A percentile compares a stretch with the other conserved stretches of the same genome.
Evolutionary conservation across 805 yeast genomes (phyloP).

Genomic region (Ogataea nonfermentans): DNA sequence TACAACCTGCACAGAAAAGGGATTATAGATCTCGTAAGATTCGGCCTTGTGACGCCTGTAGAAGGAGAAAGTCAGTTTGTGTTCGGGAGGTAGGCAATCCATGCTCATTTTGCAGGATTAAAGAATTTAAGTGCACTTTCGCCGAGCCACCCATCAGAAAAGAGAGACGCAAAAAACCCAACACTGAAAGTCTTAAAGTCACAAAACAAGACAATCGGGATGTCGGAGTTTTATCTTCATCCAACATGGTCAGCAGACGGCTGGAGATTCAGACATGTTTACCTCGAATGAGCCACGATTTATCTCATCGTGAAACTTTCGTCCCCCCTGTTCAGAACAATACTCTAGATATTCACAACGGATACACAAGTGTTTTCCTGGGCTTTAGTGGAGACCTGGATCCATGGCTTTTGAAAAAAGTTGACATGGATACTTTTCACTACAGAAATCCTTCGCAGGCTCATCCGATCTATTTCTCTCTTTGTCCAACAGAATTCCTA

Average conservation of each 20-base stretch:
- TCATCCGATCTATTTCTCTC: conserved; percentile 6
- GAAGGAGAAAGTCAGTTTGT: conserved; percentile 10
- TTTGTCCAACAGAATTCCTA: conserved; percentile 11
- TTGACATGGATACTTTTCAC: neutral
- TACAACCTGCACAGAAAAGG: conserved; percentile 1
- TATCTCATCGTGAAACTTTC: neutral
- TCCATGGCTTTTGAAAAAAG: conserved; percentile 11
- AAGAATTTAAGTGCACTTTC: conserved; percentile 7
- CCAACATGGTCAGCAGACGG: neutral
- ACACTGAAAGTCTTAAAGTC: too few species aligned
- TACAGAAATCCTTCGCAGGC: conserved; percentile 4
- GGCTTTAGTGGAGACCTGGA: conserved; percentile 14
- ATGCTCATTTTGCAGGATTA: conserved; percentile 4
- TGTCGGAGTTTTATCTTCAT: too few species aligned
- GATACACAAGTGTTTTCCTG: conserved; percentile 10
- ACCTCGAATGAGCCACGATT: neutral
- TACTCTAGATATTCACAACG: conserved; percentile 9
- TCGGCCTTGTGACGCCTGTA: conserved; percentile 9
- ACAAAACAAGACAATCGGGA: too few species aligned
- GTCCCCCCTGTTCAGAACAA: neutral
- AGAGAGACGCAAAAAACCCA: neutral
- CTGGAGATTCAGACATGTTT: conserved; percentile 7
- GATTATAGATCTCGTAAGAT: conserved; percentile 10
- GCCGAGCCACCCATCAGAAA: conserved; percentile 5
- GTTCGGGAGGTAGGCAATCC: conserved; percentile 2